Evolutionary conservation across 768 basidiomycete species (phyloP).

Genomic region (Lactarius quietus): DNA sequence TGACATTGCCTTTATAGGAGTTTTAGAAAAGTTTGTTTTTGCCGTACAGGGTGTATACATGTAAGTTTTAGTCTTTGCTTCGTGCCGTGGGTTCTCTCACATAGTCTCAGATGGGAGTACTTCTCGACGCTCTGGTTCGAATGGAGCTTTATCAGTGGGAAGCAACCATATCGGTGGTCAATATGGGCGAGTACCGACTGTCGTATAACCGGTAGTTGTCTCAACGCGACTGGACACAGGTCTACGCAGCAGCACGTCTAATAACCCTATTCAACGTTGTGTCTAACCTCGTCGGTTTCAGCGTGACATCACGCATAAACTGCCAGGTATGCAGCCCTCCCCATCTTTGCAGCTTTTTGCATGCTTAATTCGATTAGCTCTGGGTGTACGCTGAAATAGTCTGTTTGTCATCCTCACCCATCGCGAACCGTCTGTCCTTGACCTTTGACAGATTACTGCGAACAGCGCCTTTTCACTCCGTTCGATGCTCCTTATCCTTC

Average conservation of each 20-base stretch:
- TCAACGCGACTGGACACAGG: neutral
- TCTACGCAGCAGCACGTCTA: constrained; percentile 8
- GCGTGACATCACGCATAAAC: neutral
- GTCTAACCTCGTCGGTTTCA: neutral
- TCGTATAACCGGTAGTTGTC: neutral
- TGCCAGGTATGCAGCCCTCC: constrained; percentile 11
- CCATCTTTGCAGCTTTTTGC: neutral
- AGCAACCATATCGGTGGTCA: constrained; percentile 18
- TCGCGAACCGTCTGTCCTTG: neutral
- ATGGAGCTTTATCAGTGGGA: constrained; percentile 15
- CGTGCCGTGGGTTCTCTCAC: neutral
- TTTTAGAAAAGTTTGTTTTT: neutral
- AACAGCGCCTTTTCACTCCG: constrained; percentile 6
- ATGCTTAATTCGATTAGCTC: constrained; percentile 8
- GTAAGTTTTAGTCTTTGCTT: neutral
- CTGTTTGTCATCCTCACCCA: neutral
- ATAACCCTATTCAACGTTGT: constrained; percentile 9
- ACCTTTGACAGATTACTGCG: constrained; percentile 5
- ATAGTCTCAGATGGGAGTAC: constrained; percentile 18
- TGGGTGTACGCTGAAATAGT: constrained; percentile 17
- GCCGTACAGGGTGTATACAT: constrained; percentile 4
- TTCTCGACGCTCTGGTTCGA: constrained; percentile 20
- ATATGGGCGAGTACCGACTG: constrained; percentile 17
- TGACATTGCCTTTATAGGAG: neutral
- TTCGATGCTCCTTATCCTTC: constrained; percentile 13